Conservation (phyloP, 1,139 yeast genomes). For the Yamadazyma taylorii region DNA sequence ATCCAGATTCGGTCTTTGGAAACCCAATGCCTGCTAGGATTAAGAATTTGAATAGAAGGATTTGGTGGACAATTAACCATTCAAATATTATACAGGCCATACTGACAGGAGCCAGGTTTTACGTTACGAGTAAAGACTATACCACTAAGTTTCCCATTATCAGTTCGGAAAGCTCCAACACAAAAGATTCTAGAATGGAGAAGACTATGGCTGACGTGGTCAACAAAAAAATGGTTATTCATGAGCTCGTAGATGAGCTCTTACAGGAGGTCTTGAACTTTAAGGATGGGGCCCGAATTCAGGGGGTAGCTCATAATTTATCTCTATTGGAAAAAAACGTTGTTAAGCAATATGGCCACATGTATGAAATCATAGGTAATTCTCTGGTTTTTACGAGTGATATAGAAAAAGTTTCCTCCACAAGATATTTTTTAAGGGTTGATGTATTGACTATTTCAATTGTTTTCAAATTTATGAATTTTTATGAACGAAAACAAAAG, state of each 20-base stretch:
- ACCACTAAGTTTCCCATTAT: conserved; percentile 19
- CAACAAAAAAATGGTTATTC: not conserved
- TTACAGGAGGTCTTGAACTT: conserved; percentile 19
- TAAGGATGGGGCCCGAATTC: conserved; percentile 19
- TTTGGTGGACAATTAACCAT: conserved; percentile 32
- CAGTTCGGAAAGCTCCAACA: conserved; percentile 19
- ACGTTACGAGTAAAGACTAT: conserved; percentile 12
- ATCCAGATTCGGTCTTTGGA: conserved; percentile 23
- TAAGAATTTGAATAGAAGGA: conserved; percentile 34
- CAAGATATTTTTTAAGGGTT: conserved; percentile 11
- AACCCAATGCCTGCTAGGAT: conserved; percentile 22
- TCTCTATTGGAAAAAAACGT: conserved; percentile 28
- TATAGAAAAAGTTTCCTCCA: conserved; percentile 7
- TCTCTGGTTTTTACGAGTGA: conserved; percentile 1
- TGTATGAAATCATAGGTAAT: conserved; percentile 1
- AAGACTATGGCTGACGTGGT: conserved; percentile 8
- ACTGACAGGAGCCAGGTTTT: conserved; percentile 18
- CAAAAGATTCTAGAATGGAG: conserved; percentile 28
- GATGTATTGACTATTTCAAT: conserved; percentile 24
- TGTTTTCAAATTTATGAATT: conserved; percentile 27
- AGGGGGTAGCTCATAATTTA: conserved; percentile 21
- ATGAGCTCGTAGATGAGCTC: conserved; percentile 1
- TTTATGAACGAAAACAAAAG: conserved; percentile 28
- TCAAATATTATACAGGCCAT: no score
- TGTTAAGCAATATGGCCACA: conserved; percentile 12